Conservation (phyloP, 2,329 filamentous ascomycete species). For the Chalara sp. region DNA sequence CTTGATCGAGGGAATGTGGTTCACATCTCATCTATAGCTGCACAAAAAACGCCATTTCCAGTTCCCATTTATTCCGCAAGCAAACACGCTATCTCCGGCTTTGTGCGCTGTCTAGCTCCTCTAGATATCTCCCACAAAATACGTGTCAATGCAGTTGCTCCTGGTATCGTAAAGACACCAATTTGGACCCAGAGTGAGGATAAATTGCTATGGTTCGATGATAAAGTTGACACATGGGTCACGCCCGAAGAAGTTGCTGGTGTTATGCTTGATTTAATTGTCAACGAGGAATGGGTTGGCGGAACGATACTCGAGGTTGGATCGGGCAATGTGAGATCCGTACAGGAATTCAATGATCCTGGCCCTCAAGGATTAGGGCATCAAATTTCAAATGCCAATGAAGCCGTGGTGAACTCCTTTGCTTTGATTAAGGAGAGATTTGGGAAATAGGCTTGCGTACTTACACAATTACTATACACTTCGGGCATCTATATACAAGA, state of each 20-base stretch:
- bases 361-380: constrained; percentile 24
- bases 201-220: constrained; percentile 28
- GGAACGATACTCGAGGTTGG: constrained; percentile 37
- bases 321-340: constrained; percentile 25
- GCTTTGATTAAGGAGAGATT: neutral
- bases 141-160: constrained; percentile 35
- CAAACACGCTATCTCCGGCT: constrained; percentile 38
- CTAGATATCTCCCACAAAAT: constrained; percentile 26
- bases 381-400: too few relatives aligned
- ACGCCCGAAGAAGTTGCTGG: constrained; percentile 34
- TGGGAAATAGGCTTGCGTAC: neutral
- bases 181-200: constrained; percentile 23
- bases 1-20: constrained; percentile 20
- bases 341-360: constrained; percentile 30
- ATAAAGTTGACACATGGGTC: constrained; percentile 25
- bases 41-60: constrained; percentile 30
- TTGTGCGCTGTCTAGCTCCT: constrained; percentile 31
- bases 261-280: constrained; percentile 33
- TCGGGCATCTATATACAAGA: too few relatives aligned
- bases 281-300: constrained; percentile 23
- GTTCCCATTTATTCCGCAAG: constrained; percentile 37
- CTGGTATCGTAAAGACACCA: constrained; percentile 29
- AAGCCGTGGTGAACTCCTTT: neutral
- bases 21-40: constrained; percentile 41
- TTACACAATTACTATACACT: too few relatives aligned